Evolutionary conservation across 768 basidiomycete species (phyloP).

Genomic region (Russula sp.): DNA sequence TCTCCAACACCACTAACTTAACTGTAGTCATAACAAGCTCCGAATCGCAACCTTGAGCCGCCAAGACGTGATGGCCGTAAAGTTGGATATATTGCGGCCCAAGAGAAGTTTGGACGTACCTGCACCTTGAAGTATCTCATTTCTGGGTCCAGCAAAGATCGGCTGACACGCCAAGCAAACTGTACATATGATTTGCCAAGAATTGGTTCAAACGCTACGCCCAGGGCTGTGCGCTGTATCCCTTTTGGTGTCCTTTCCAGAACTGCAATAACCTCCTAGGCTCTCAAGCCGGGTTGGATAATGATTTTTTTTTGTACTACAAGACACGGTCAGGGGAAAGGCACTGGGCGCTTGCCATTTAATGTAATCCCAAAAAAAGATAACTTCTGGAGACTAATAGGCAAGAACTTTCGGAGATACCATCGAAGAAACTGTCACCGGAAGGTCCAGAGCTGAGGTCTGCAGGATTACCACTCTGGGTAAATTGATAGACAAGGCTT

Average conservation of each 20-base stretch:
- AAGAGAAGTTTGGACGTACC: not conserved
- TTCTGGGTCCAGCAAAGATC: not conserved
- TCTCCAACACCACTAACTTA: not conserved
- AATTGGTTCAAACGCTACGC: too few species aligned
- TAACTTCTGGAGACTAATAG: not conserved
- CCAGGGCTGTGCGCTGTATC: not conserved
- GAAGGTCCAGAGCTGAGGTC: not conserved
- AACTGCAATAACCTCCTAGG: not conserved
- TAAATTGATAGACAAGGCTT: not conserved
- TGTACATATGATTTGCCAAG: too few species aligned
- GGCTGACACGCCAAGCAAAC: not conserved
- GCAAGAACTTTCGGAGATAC: not conserved
- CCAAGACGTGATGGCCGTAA: not conserved
- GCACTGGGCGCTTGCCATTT: not conserved
- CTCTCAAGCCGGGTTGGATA: not conserved
- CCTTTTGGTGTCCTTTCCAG: not conserved
- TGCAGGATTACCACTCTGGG: not conserved
- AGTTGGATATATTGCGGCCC: not conserved
- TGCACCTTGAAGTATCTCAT: not conserved
- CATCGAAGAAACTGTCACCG: not conserved
- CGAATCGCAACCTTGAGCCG: not conserved
- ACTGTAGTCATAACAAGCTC: not conserved
- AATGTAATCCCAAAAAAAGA: not conserved
- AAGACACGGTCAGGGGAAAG: slow-evolving; percentile 1
- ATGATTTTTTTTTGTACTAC: not conserved